Evolutionary conservation across 305 asterid species (phyloP).

Genomic region (Plantago coronopus): DNA sequence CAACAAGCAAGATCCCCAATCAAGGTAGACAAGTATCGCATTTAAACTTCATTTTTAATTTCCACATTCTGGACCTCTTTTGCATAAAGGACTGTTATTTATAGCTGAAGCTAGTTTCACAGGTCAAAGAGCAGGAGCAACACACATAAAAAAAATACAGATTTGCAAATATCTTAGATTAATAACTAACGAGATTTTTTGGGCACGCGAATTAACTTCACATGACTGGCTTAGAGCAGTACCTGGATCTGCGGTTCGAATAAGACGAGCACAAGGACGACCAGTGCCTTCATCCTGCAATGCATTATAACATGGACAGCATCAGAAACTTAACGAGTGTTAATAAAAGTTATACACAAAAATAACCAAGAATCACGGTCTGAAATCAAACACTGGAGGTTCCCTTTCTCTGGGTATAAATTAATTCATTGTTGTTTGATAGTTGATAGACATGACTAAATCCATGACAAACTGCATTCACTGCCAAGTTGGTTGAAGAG

Average conservation of each 20-base stretch:
- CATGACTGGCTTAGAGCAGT: slow-evolving; percentile 15
- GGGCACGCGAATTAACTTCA: slow-evolving; percentile 4
- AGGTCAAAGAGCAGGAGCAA: slow-evolving; percentile 7
- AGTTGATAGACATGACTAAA: too few species aligned
- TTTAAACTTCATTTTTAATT: too few species aligned
- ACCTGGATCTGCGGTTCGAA: slow-evolving; percentile 52
- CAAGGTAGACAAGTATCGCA: too few species aligned
- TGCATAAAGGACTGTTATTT: too few species aligned
- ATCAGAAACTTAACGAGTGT: slow-evolving; percentile 1
- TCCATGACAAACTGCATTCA: too few species aligned
- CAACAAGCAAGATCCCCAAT: too few species aligned
- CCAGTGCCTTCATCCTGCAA: slow-evolving; percentile 37
- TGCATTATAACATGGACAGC: background rate
- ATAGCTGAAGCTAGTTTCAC: background rate
- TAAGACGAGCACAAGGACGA: slow-evolving; percentile 42
- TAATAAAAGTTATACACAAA: slow-evolving; percentile 1
- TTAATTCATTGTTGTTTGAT: too few species aligned
- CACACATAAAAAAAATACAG: background rate
- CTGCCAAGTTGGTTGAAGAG: too few species aligned
- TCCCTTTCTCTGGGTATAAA: too few species aligned
- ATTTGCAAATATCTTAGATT: background rate
- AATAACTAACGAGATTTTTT: background rate
- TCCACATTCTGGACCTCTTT: too few species aligned
- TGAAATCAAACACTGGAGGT: background rate
- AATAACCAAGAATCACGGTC: background rate